These are phyloP conservation scores for Monosporozyma yasuniensis DNA, from an alignment of 805 yeast genomes.

Conservation along the genomic window DNA sequence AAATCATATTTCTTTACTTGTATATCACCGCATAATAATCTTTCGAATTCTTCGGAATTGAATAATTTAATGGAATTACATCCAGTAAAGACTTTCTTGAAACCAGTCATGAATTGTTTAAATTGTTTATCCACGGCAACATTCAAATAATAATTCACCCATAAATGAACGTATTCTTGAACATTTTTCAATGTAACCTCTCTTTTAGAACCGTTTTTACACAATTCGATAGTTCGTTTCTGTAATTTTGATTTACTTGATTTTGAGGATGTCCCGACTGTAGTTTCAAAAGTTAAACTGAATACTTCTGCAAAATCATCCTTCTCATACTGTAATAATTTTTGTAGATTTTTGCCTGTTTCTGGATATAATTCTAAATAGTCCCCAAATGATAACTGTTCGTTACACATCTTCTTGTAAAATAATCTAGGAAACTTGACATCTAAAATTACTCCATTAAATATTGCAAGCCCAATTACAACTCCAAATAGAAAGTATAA, in stretches of 20 bases:
- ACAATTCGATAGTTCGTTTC: conserved; percentile 37
- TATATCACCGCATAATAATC: conserved; percentile 67
- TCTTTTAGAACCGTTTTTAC: conserved; percentile 47
- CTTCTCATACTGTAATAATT: conserved; percentile 37
- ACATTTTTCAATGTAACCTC: conserved; percentile 54
- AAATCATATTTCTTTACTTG: conserved; percentile 48
- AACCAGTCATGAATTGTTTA: conserved; percentile 58
- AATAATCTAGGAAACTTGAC: conserved; percentile 66
- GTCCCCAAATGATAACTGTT: conserved; percentile 52
- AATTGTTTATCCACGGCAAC: conserved; percentile 46
- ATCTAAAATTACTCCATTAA: conserved; percentile 81
- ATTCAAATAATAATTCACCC: conserved; percentile 53
- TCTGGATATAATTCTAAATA: conserved; percentile 61
- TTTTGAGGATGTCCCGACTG: conserved; percentile 1
- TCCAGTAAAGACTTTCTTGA: conserved; percentile 67
- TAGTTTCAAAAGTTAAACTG: conserved; percentile 55
- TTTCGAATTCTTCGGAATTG: conserved; percentile 71
- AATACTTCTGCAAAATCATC: conserved; percentile 40
- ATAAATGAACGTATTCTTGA: conserved; percentile 49
- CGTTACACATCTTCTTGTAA: conserved; percentile 61
- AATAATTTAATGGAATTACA: conserved; percentile 66
- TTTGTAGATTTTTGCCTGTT: conserved; percentile 43
- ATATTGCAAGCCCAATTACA: conserved; percentile 80
- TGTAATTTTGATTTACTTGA: not conserved
- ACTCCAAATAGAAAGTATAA: conserved; percentile 75